Evolutionary conservation across 805 yeast species (phyloP), one percentile per base, ranked within the genome.

Genomic region (Barnettozyma vustinii): DNA sequence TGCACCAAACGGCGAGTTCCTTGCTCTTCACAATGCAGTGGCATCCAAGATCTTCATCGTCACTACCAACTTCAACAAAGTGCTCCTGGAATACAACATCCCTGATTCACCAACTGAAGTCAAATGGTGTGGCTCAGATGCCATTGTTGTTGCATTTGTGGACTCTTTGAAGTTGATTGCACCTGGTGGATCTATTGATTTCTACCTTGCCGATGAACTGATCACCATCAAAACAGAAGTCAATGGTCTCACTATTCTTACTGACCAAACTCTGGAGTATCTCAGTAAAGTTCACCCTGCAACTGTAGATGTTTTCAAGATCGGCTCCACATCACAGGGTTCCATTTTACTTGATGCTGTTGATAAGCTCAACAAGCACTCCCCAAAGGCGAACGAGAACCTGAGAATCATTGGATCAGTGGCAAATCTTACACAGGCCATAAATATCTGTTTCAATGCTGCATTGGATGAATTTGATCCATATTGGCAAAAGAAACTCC

Each of bases 121-220:
- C 12, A 74, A 73, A 49, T 94, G 97, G 98, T 84, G 96, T 61
- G 88, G 92, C 0, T 80, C 83, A 55, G 96, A 89, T 65, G 88
- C 94, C 0, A 80, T 91, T 1, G 81, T 83, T 0, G 67, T 80
- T n/a, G 69, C 80, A 1, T 67, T 66, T 51, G 69, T 75, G 2
- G 92, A 84, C 55, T 89, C 84, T 46, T 57, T 89, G 25, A 76
- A 76, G 51, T 61, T 91, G 15, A 73, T 84, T 33, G 96, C 95
- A 0, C 92, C 96, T 0, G 77, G 80, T 10, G 81, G 76, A 53
- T 43, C 56, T 51, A 62, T 83, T 45, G 78, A 77, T 44, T 83
- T 77, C 65, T 84, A 72, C 55, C 75, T 72, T 10, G 67, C 69
- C 45, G 62, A 66, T 9, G 73, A 75, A 23, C 37, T 54, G 2